Base-by-base conservation (phyloP, 805 yeast species). In the Candida coleopterorum region DNA sequence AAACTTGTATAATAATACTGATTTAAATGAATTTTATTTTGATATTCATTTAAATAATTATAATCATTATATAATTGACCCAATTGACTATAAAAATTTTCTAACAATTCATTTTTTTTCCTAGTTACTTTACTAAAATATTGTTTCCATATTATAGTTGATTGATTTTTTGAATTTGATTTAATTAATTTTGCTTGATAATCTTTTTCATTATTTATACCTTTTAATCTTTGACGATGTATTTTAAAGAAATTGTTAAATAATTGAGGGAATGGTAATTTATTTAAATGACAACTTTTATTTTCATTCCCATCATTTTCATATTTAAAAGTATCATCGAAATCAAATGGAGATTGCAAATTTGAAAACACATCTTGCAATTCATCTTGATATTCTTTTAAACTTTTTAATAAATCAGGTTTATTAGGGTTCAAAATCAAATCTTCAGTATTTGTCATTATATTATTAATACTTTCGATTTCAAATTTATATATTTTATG, bases 71-170 rank as follows among this genome's bases (percentile, higher is more conserved):
- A 43, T 12, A 66, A 43, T 9, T 52, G 42, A 29, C 45, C 42
- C 18, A 66, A 51, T 29, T 62, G 55, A 15, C 45, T 45, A 20
- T 52, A 40, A 5, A 64, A 55, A 18, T 56, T 44, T 23, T 47
- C 37, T 10, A 60, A 46, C 22, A 62, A 42, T 27, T 55, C 39
- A 15, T 55, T 47, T 39, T 58, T 60, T 18, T 48, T 41, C 6
- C 47, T 43, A 12, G 50, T 30, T 32, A 64, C 45, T 17, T 56
- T 47, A 15, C 40, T 44, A 25, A 52, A 47, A 45, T 55, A 64
- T 31, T 54, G 60, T 28, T 60, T 49, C 72, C 72, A 67, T n/a
- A 61, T 39, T 3, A 60, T 53, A 3, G 40, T 40, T 16, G 54
- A 46, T 28, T 61, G 52, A 7, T 54, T 53, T 16, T 48, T 45